A percentile compares a stretch with the other conserved stretches of the same genome.
Conservation (phyloP, 345 rosid species). For the Pistacia atlantica region DNA sequence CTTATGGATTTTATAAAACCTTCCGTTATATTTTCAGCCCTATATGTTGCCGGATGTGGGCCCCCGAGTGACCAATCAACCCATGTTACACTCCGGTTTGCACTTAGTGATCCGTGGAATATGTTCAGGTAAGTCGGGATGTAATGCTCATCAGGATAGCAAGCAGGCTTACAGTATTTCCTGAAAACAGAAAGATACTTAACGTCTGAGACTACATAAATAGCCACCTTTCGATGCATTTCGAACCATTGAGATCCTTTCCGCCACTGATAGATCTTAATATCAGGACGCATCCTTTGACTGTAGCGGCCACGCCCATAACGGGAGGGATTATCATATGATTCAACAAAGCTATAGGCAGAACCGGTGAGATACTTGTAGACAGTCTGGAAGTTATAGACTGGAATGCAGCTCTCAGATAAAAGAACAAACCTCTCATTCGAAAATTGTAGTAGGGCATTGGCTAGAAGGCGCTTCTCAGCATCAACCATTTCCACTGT, state of each 20-base stretch:
- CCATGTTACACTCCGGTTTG: conserved; percentile 84
- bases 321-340: conserved; percentile 87
- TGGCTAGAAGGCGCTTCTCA: conserved; percentile 89
- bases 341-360: conserved; percentile 73
- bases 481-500: conserved; percentile 68
- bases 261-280: conserved; percentile 81
- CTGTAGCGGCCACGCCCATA: conserved; percentile 93
- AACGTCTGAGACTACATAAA: conserved; percentile 63
- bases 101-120: conserved; percentile 66
- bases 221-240: conserved; percentile 67
- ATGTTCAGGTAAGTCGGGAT: conserved; percentile 82
- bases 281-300: conserved; percentile 81
- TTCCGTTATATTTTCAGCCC: conserved; percentile 56
- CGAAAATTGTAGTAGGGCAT: conserved; percentile 81
- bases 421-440: conserved; percentile 91
- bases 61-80: conserved; percentile 92
- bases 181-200: conserved; percentile 69
- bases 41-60: conserved; percentile 77
- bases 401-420: conserved; percentile 94
- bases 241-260: conserved; percentile 98
- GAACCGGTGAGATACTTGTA: conserved; percentile 77
- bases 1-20: conserved; percentile 65
- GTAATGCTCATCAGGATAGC: conserved; percentile 95
- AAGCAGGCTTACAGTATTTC: conserved; percentile 80
- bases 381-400: conserved; percentile 75